Evolutionary conservation across 1,139 yeast genomes (phyloP).

Genomic region (Yamadazyma songkhlaensis): DNA sequence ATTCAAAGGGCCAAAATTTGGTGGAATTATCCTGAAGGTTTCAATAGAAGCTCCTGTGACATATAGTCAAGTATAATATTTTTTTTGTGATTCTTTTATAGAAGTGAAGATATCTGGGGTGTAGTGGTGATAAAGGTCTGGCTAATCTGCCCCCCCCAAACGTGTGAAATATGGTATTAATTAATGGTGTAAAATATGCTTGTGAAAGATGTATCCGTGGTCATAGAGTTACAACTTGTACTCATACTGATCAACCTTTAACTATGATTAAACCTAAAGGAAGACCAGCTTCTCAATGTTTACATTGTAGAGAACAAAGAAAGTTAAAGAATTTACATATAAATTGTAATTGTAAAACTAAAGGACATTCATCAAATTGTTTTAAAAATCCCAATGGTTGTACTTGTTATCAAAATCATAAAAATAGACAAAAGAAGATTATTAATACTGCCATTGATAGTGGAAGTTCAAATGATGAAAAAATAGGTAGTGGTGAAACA

Average conservation of each 20-base stretch:
- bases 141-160: no score
- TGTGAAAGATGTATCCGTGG: constrained; percentile 96
- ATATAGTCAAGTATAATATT: no score
- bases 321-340: constrained; percentile 69
- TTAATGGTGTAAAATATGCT: constrained; percentile 92
- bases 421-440: constrained; percentile 21
- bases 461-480: not conserved
- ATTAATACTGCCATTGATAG: not conserved
- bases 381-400: constrained; percentile 52
- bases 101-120: no score
- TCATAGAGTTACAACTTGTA: constrained; percentile 90
- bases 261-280: constrained; percentile 96
- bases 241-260: constrained; percentile 86
- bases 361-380: constrained; percentile 49
- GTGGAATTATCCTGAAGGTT: no score
- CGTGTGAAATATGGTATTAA: constrained; percentile 75
- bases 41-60: no score
- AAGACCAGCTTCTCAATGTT: constrained; percentile 89
- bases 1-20: no score
- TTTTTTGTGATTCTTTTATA: no score
- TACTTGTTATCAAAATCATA: constrained; percentile 42
- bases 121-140: no score
- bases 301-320: constrained; percentile 80
- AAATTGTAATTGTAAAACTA: constrained; percentile 70
- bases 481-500: constrained; percentile 6